Evolutionary conservation across 2,329 filamentous ascomycete genomes (phyloP), one percentile per base, ranked within the genome.

Genomic region (Sclerotinia glacialis): DNA sequence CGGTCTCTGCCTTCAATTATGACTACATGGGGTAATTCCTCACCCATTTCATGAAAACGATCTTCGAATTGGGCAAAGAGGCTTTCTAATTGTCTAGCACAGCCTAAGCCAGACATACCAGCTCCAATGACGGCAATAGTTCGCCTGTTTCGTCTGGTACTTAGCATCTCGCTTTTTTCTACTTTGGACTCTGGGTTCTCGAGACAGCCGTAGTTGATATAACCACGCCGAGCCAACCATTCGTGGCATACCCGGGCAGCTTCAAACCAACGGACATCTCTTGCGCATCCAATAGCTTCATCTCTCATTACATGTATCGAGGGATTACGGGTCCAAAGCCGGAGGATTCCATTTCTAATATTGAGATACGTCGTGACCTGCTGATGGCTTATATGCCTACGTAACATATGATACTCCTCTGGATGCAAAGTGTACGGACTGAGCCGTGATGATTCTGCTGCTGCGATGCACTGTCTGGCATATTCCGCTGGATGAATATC

Each of bases 361-460:
- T 98, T 98, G 64, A 99, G 82, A 78, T 99, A 99, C 16, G 92
- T 91, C 3, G 94, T 97, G 71, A 97, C 92, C 78, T 99, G 95
- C 42, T 89, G 84, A 73, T 92, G 89, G 75, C 90, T 96, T 72
- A 99, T 87, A 73, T 96, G 89, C 69, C 91, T 84, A 69, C 91
- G 86, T 50, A 99, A 80, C 68, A 97, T 83, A 67, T 84, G 81
- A 76, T 97, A 93, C 78, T 99, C 95, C 69, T 91, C 89, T 34
- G 86, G 84, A 77, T 98, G 93, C 49, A 99, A 80, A 14, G 90
- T 88, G 78, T 95, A 98, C 0, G 95, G 94, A 71, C 94, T 94
- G 1, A 99, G 82, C 67, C 95, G 85, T 50, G 92, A 97, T 11
- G 91, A 90, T 77, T 97, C 92, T 64, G 94, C 95, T 16, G 94